phyloP scores from a whole-genome alignment of 2,329 filamentous ascomycete species.

The Hansfordia pulvinata region DNA sequence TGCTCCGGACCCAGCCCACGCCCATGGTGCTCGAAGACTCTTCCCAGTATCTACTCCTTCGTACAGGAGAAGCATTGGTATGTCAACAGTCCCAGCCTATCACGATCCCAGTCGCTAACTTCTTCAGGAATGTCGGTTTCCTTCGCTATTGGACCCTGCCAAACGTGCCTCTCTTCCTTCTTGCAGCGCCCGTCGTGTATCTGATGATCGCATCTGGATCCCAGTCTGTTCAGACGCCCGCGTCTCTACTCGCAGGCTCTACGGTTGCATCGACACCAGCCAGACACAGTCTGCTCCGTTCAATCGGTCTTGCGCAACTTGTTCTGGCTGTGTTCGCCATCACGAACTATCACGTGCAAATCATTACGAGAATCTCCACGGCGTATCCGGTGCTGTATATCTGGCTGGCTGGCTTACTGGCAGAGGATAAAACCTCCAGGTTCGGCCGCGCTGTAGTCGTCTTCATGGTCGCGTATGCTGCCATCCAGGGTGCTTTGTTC shows the following conservation, averaged over 20 bases:
- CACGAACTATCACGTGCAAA: constrained; percentile 83
- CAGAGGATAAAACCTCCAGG: constrained; percentile 15
- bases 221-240: constrained; percentile 17
- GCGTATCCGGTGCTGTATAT: constrained; percentile 86
- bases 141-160: constrained; percentile 80
- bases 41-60: constrained; percentile 84
- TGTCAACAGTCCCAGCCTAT: constrained; percentile 14
- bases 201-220: constrained; percentile 51
- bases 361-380: constrained; percentile 78
- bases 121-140: constrained; percentile 67
- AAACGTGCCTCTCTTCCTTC: constrained; percentile 76
- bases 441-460: constrained; percentile 31
- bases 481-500: constrained; percentile 74
- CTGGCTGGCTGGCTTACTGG: constrained; percentile 48
- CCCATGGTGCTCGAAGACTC: constrained; percentile 59
- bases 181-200: constrained; percentile 65
- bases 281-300: constrained; percentile 23
- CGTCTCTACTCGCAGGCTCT: constrained; percentile 1
- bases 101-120: not conserved
- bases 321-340: constrained; percentile 58
- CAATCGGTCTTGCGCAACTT: constrained; percentile 60
- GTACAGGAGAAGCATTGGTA: constrained; percentile 89
- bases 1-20: constrained; percentile 35
- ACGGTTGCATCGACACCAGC: constrained; percentile 1
- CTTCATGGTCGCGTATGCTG: constrained; percentile 69